Evolutionary conservation across 108 stramenopile genomes (phyloP).

Genomic region (Schizochytrium sp.): DNA sequence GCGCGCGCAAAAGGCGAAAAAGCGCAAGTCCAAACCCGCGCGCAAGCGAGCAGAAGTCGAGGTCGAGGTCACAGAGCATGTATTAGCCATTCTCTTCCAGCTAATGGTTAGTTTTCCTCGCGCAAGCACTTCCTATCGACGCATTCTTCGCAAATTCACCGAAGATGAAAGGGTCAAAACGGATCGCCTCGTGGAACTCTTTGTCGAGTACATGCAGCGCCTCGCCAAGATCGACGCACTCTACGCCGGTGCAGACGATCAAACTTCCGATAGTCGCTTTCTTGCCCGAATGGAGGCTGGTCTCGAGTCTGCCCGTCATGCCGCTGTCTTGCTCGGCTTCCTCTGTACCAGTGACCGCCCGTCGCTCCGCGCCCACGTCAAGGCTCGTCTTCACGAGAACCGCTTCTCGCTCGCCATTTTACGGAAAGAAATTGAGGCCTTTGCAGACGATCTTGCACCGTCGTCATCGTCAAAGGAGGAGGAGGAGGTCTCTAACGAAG

Average conservation of each 20-base stretch:
- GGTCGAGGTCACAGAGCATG: background rate
- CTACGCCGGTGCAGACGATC: background rate
- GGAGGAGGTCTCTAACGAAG: no score
- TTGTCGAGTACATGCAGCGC: background rate
- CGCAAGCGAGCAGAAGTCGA: background rate
- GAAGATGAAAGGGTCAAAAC: background rate
- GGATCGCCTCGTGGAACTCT: background rate
- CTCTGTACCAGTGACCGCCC: background rate
- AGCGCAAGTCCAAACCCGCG: background rate
- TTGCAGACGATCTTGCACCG: background rate
- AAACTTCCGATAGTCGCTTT: background rate
- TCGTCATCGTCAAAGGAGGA: no score
- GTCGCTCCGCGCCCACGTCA: background rate
- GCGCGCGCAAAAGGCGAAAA: background rate
- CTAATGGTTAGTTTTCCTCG: background rate
- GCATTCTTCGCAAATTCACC: background rate
- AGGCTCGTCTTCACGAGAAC: background rate
- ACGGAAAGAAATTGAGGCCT: background rate
- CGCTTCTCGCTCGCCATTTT: background rate
- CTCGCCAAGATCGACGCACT: background rate
- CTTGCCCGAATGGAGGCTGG: background rate
- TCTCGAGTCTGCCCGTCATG: background rate
- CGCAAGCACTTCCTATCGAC: background rate
- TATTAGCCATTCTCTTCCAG: background rate
- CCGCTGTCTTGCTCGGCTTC: background rate